These are phyloP conservation scores for Teunomyces kruisii DNA, from an alignment of 805 yeast genomes.

Conservation along the genomic window DNA sequence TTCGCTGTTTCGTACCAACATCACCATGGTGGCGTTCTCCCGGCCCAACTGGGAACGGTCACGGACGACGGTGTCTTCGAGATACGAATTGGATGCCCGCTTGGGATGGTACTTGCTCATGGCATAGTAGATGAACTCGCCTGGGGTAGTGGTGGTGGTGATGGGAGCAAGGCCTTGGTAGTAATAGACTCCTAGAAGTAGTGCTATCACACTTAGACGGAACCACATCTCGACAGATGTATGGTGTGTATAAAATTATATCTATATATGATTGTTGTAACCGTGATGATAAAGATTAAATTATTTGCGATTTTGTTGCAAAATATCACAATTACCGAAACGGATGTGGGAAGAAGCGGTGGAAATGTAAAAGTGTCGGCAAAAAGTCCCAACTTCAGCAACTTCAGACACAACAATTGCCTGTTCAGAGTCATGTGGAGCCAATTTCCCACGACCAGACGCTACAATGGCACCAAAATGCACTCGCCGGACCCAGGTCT, in stretches of 20 bases:
- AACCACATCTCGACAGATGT: background rate
- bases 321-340: background rate
- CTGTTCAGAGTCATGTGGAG: too few species aligned
- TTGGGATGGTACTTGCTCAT: slow-evolving; percentile 19
- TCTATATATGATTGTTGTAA: too few species aligned
- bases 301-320: slow-evolving; percentile 1
- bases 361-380: background rate
- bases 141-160: background rate
- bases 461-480: background rate
- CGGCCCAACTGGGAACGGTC: slow-evolving; percentile 43
- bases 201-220: background rate
- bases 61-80: slow-evolving; percentile 15
- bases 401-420: too few species aligned
- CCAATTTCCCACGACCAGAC: too few species aligned
- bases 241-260: background rate
- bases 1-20: slow-evolving; percentile 85
- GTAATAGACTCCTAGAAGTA: background rate
- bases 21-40: slow-evolving; percentile 83
- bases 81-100: slow-evolving; percentile 29
- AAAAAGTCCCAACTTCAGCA: too few species aligned
- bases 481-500: too few species aligned
- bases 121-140: slow-evolving; percentile 10
- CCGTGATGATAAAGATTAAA: background rate
- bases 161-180: background rate
- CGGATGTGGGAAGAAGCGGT: background rate